A percentile compares a stretch with the other conserved stretches of the same genome.
Evolutionary conservation across 2,329 filamentous ascomycete genomes (phyloP).

Genomic region (Davidsoniella virescens): DNA sequence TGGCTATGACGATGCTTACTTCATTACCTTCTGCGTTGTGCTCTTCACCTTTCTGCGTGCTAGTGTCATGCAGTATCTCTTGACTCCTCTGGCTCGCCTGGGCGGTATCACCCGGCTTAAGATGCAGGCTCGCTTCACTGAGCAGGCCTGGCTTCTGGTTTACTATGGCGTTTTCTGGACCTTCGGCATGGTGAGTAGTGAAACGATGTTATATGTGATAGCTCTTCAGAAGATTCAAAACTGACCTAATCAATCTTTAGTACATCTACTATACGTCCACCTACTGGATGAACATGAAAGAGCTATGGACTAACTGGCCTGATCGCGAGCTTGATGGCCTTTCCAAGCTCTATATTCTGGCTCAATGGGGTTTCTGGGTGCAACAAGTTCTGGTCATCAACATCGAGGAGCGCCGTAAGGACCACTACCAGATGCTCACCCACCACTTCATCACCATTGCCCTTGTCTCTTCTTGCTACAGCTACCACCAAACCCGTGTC

Average conservation of each 20-base stretch:
- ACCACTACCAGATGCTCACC: conserved; percentile 88
- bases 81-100: conserved; percentile 58
- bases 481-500: conserved; percentile 72
- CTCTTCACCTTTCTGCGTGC: conserved; percentile 78
- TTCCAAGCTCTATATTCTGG: conserved; percentile 79
- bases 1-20: conserved; percentile 64
- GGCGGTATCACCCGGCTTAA: conserved; percentile 64
- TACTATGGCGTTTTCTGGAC: conserved; percentile 75
- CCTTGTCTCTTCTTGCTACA: conserved; percentile 68
- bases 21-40: conserved; percentile 63
- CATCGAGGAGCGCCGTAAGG: conserved; percentile 86
- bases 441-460: conserved; percentile 83
- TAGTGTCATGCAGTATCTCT: conserved; percentile 69
- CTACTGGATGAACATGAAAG: conserved; percentile 60
- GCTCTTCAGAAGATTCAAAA: not conserved
- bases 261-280: conserved; percentile 65
- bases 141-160: conserved; percentile 81
- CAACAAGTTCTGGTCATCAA: conserved; percentile 91
- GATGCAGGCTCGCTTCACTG: conserved; percentile 66
- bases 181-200: conserved; percentile 55
- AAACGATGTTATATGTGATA: not conserved
- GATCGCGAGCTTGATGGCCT: conserved; percentile 55
- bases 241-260: conserved; percentile 26
- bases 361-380: conserved; percentile 82
- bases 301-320: conserved; percentile 78